Conservation (phyloP, 305 asterid genomes). For the Plantago rigida region DNA sequence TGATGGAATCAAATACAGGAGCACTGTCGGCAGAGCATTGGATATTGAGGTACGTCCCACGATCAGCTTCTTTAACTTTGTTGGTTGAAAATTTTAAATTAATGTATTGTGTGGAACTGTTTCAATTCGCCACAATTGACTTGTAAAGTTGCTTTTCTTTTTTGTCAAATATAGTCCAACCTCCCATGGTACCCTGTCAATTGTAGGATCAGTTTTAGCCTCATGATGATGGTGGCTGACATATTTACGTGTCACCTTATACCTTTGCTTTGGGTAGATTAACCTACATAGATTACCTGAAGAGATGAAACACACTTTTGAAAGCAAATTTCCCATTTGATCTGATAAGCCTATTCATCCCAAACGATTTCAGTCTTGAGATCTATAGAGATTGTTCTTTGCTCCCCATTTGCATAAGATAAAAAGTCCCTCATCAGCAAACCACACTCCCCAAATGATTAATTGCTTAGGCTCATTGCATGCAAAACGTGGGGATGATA, state of each 20-base stretch:
- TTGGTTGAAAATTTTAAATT: background rate
- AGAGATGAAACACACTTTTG: slow-evolving; percentile 22
- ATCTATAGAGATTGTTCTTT: slow-evolving; percentile 29
- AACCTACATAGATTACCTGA: slow-evolving; percentile 14
- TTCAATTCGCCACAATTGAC: slow-evolving; percentile 2
- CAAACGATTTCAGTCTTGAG: slow-evolving; percentile 24
- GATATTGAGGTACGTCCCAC: background rate
- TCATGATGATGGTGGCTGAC: background rate
- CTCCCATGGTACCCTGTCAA: slow-evolving; percentile 1
- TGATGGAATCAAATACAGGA: background rate
- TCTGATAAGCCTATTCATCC: background rate
- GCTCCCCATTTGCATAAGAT: slow-evolving; percentile 30
- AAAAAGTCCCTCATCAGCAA: slow-evolving; percentile 2
- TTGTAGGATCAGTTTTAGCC: slow-evolving; percentile 6
- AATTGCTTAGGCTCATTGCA: background rate
- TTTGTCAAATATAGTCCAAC: background rate
- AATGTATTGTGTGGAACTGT: background rate
- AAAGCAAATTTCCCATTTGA: slow-evolving; percentile 7
- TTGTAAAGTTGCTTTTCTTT: background rate
- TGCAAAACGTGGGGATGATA: slow-evolving; percentile 15
- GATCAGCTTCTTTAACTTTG: slow-evolving; percentile 1
- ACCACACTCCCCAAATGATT: slow-evolving; percentile 23
- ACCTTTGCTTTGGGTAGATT: slow-evolving; percentile 23
- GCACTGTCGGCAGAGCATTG: background rate
- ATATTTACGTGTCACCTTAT: background rate